A percentile compares a stretch with the other conserved stretches of the same genome.
These are phyloP conservation scores for Coemansia sp. DNA, from an alignment of 192 early-diverging fungal species.

Conservation along the genomic window DNA sequence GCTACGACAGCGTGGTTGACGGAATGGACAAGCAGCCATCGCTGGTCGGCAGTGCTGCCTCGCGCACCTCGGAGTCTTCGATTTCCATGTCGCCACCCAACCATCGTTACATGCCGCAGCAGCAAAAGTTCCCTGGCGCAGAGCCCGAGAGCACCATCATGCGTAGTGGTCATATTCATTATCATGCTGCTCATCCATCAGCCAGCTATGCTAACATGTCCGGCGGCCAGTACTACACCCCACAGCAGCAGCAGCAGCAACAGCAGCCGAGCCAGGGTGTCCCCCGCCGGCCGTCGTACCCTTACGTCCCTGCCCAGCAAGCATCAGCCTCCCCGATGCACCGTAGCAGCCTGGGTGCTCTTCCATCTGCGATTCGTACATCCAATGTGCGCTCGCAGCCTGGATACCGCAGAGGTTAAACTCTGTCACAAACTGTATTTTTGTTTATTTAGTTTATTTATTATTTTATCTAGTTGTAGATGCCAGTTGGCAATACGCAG, in stretches of 20 bases:
- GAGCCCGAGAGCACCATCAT: neutral
- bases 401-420: conserved; percentile 9
- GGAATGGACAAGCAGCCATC: conserved; percentile 30
- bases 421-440: neutral
- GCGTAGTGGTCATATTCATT: neutral
- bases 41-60: neutral
- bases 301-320: neutral
- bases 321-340: conserved; percentile 12
- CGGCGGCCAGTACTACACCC: neutral
- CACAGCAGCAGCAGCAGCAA: neutral
- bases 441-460: conserved; percentile 5
- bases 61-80: conserved; percentile 2
- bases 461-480: neutral
- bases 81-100: conserved; percentile 5
- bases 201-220: neutral
- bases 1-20: conserved; percentile 51
- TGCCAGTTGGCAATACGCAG: neutral
- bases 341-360: conserved; percentile 21
- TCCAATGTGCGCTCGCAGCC: conserved; percentile 30
- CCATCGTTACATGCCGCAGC: neutral
- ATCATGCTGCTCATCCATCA: neutral
- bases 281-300: conserved; percentile 2
- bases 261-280: neutral
- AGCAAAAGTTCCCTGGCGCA: conserved; percentile 2
- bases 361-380: conserved; percentile 17